Conservation (phyloP, 495 filamentous ascomycete species). For the Penicillium tannophilum region DNA sequence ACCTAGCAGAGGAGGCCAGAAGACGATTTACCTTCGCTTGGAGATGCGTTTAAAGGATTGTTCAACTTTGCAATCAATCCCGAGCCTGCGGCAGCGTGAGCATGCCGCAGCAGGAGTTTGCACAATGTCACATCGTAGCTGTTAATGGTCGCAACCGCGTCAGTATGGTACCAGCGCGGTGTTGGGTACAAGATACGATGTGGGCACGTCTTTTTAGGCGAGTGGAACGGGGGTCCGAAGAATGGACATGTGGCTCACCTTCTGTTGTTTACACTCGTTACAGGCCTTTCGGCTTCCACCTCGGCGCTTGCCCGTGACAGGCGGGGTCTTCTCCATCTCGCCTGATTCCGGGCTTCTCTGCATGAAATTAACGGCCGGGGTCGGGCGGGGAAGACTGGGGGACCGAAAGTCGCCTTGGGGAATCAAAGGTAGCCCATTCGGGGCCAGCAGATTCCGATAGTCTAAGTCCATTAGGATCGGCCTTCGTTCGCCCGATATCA, state of each 20-base stretch:
- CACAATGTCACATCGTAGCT: conserved; percentile 53
- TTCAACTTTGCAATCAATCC: conserved; percentile 53
- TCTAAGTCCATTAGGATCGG: conserved; percentile 47
- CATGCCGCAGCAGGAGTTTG: conserved; percentile 48
- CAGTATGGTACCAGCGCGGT: background rate
- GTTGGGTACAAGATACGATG: background rate
- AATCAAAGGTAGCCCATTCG: conserved; percentile 40
- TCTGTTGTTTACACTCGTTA: conserved; percentile 55
- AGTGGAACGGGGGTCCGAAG: background rate
- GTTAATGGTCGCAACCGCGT: background rate
- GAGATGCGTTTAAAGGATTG: conserved; percentile 51
- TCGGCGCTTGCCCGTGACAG: conserved; percentile 49
- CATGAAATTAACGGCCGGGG: conserved; percentile 36
- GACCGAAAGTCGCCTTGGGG: conserved; percentile 47
- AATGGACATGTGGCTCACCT: conserved; percentile 32
- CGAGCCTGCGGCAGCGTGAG: conserved; percentile 49
- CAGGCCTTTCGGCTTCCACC: conserved; percentile 52
- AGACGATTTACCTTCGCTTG: conserved; percentile 41
- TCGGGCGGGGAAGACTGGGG: conserved; percentile 41
- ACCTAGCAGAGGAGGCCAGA: background rate
- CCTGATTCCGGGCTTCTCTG: conserved; percentile 38
- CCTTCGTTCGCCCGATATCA: conserved; percentile 38
- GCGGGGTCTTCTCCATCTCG: conserved; percentile 47
- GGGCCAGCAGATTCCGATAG: conserved; percentile 43
- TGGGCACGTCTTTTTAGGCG: background rate